These are phyloP conservation scores for Fusarium avenaceum DNA, from an alignment of 2,329 filamentous ascomycete species.

Conservation along the genomic window DNA sequence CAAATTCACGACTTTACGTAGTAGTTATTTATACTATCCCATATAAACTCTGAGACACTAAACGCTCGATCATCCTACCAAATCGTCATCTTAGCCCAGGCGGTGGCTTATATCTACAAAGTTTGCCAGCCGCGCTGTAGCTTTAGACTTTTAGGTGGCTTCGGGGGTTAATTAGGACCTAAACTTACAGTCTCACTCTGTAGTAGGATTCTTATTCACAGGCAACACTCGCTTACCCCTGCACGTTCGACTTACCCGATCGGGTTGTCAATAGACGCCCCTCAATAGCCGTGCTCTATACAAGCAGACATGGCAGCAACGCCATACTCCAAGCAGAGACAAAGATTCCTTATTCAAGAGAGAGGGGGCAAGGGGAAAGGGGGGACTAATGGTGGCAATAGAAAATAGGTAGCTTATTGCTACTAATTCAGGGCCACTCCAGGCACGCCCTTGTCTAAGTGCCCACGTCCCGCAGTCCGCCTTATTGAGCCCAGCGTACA, in stretches of 20 bases:
- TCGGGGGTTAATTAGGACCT: background rate
- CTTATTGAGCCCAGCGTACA: conserved; percentile 23
- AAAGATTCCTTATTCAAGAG: conserved; percentile 17
- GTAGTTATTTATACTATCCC: background rate
- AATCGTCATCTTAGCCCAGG: conserved; percentile 2
- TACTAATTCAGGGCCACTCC: conserved; percentile 32
- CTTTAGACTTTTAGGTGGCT: background rate
- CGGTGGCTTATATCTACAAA: conserved; percentile 17
- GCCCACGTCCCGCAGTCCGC: background rate
- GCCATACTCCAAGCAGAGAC: conserved; percentile 22
- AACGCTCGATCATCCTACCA: conserved; percentile 10
- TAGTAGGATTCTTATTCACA: background rate
- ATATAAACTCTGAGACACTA: background rate
- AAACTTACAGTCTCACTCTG: background rate
- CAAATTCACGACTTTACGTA: background rate
- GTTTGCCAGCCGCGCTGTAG: background rate
- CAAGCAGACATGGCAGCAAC: conserved; percentile 19
- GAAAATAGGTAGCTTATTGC: background rate
- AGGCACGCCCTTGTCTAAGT: conserved; percentile 27
- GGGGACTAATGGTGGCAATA: background rate
- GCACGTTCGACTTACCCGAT: conserved; percentile 45
- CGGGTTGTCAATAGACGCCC: conserved; percentile 54
- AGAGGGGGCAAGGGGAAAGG: background rate
- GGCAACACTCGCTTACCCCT: conserved; percentile 21
- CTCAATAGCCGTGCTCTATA: conserved; percentile 50